These are phyloP conservation scores for Solioccasus polychromus DNA, from an alignment of 768 basidiomycete genomes.

Conservation along the genomic window DNA sequence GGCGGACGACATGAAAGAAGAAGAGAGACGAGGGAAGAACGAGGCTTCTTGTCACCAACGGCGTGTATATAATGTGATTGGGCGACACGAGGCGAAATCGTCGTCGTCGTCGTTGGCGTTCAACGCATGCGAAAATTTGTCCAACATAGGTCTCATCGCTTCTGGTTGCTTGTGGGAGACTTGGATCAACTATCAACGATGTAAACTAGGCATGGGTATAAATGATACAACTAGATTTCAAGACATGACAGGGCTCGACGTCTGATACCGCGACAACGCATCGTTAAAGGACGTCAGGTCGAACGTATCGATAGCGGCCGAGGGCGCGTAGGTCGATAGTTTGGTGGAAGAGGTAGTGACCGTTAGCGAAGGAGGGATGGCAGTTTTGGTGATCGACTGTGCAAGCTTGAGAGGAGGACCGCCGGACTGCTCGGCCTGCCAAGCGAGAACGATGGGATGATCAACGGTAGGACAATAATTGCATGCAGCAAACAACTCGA, in stretches of 20 bases:
- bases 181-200: conserved; percentile 1
- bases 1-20: conserved; percentile 30
- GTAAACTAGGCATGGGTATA: not conserved
- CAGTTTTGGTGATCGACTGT: conserved; percentile 8
- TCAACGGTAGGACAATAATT: conserved; percentile 36
- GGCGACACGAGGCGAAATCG: conserved; percentile 20
- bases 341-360: conserved; percentile 9
- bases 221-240: not conserved
- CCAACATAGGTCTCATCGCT: not conserved
- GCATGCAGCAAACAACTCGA: conserved; percentile 47
- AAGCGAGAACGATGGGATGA: conserved; percentile 40
- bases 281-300: conserved; percentile 24
- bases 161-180: conserved; percentile 6
- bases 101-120: not conserved
- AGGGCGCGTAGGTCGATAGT: conserved; percentile 3
- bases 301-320: conserved; percentile 17
- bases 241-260: conserved; percentile 8
- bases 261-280: conserved; percentile 26
- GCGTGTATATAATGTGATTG: conserved; percentile 5
- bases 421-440: conserved; percentile 33
- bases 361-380: conserved; percentile 10
- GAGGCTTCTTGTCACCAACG: conserved; percentile 1
- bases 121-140: not conserved
- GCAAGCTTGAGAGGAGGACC: conserved; percentile 8
- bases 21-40: not conserved